phyloP scores from a whole-genome alignment of 768 basidiomycete genomes.

The Amanita thiersii region DNA sequence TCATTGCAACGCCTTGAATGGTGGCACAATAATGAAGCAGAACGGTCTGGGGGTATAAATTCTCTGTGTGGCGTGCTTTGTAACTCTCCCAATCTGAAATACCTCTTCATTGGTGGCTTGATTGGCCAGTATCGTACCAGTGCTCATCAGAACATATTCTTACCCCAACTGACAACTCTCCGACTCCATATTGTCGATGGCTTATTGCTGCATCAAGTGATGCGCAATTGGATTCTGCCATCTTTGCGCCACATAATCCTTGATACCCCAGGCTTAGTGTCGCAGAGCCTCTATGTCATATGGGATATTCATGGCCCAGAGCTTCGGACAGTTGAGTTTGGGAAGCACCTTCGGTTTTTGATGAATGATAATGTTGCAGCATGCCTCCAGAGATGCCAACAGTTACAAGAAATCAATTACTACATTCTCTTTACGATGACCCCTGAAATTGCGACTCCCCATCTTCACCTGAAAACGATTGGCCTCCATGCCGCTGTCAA shows the following conservation, averaged over 20 bases:
- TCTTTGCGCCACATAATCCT: conserved; percentile 41
- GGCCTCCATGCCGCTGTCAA: conserved; percentile 46
- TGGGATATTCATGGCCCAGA: conserved; percentile 45
- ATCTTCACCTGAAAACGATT: conserved; percentile 32
- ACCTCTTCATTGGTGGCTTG: conserved; percentile 48
- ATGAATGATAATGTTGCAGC: conserved; percentile 37
- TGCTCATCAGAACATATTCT: conserved; percentile 20
- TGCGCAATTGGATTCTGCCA: conserved; percentile 42
- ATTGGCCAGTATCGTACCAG: conserved; percentile 20
- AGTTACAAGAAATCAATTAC: conserved; percentile 46
- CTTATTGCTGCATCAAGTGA: conserved; percentile 42
- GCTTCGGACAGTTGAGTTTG: conserved; percentile 49
- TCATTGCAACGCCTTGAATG: conserved; percentile 59
- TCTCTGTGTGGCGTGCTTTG: conserved; percentile 44
- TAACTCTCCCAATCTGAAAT: conserved; percentile 46
- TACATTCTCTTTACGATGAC: conserved; percentile 41
- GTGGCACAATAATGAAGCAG: conserved; percentile 55
- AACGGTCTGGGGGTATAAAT: conserved; percentile 60
- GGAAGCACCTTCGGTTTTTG: conserved; percentile 46
- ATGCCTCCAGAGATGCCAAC: conserved; percentile 38
- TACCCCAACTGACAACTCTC: conserved; percentile 44
- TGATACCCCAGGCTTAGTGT: conserved; percentile 30
- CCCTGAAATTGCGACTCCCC: conserved; percentile 14
- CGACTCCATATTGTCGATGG: conserved; percentile 41
- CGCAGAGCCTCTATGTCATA: conserved; percentile 30